Base-by-base conservation (phyloP, 164 flowering plant genomes). In the Piper longum region DNA sequence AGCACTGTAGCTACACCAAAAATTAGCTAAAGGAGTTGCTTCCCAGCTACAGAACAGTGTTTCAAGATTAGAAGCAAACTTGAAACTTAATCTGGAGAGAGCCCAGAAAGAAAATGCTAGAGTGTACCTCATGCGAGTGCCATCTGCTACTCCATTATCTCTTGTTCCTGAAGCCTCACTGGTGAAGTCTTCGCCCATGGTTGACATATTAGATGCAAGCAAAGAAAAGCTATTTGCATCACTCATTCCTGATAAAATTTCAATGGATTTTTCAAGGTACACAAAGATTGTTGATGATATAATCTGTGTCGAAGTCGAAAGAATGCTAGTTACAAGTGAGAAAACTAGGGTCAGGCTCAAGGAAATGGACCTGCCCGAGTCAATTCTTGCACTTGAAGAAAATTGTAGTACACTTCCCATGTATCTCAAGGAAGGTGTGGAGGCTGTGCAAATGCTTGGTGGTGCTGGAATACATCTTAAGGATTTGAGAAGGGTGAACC, bases 321-420 rank as follows among this genome's bases (percentile, higher is more conserved):
- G 80, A 70, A 76, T 93, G 74, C 99, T 88, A 66, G 95, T 87
- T 78, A 95, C 84, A 48, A 90, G 97, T 77, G 99, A 93, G 71
- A 84, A 90, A 51, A 80, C 99, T 5, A 80, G 96, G 69, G 95
- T 93, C 64, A 87, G 81, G 79, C 89, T 93, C 55, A 91, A 83
- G 75, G 99, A 93, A 74, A 93, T 90, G 99, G 97, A 93, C 69
- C 80, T 93, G 43, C 99, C 99, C 41, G 99, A 91, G 61, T 85
- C 96, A 9, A 80, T 93, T 75, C 91, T 88, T 73, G 88, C 99
- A 52, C 67, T 93, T 74, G 99, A 93, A 77, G 99, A 96, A 61
- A 80, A 90, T 66, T 74, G 64, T 58, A 69, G 77, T 63, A n/a
- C n/a, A n/a, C 76, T 93, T 18, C 99, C 96, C 36, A 57, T 76